phyloP scores from a whole-genome alignment of 1,284 basidiomycete species.

The Austroboletus novae-zelandiae region DNA sequence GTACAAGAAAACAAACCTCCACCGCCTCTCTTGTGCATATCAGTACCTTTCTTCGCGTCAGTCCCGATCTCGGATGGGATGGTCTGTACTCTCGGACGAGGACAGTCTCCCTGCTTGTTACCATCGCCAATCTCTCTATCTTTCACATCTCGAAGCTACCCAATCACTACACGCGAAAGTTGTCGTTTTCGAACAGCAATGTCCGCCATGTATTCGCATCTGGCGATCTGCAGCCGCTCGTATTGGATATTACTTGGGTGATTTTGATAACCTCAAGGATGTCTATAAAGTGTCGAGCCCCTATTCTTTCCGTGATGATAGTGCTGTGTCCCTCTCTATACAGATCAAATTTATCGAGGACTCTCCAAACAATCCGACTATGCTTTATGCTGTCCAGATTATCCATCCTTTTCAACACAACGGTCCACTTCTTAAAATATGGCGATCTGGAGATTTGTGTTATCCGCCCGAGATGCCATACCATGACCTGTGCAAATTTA shows the following conservation, averaged over 20 bases:
- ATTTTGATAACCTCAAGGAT: neutral
- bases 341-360: too few species aligned
- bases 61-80: neutral
- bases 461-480: too few species aligned
- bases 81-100: neutral
- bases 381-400: too few species aligned
- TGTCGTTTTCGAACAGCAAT: neutral
- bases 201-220: neutral
- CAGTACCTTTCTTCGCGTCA: neutral
- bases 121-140: neutral
- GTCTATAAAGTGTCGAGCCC: too few species aligned
- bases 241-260: neutral
- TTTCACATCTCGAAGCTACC: neutral
- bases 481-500: too few species aligned
- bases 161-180: neutral
- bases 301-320: too few species aligned
- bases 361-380: too few species aligned
- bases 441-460: too few species aligned
- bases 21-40: slow-evolving; percentile 28
- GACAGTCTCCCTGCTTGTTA: neutral
- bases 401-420: too few species aligned
- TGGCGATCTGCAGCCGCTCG: neutral
- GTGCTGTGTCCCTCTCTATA: too few species aligned
- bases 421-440: too few species aligned
- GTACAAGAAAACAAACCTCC: slow-evolving; percentile 12